Conservation (phyloP, 345 rosid species). For the Citrus trifoliata region DNA sequence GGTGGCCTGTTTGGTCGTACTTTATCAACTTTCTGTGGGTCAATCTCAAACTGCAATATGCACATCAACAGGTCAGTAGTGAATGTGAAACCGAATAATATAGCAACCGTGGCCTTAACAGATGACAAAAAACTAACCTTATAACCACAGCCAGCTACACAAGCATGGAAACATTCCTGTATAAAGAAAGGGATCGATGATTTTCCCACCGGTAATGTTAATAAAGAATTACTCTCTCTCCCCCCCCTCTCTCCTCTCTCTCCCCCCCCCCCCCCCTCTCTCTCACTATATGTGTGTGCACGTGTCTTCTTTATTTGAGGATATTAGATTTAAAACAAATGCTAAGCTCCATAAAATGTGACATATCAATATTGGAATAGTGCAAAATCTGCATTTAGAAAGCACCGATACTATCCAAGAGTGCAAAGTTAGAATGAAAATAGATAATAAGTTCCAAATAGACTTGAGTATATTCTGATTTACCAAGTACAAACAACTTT, state of each 20-base stretch:
- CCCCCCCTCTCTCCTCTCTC: no score
- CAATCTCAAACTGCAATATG: slow-evolving; percentile 59
- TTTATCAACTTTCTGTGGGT: slow-evolving; percentile 41
- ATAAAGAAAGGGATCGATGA: neutral
- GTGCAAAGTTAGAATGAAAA: neutral
- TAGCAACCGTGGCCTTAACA: neutral
- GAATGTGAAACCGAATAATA: neutral
- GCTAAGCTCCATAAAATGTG: neutral
- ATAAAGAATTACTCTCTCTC: neutral
- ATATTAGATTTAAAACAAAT: neutral
- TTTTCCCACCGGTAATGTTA: neutral
- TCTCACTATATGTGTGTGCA: no score
- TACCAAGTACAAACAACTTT: neutral
- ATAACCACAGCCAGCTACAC: slow-evolving; percentile 88
- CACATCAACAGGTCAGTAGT: neutral
- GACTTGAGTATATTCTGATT: neutral
- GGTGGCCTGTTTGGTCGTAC: slow-evolving; percentile 69
- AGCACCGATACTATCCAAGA: neutral
- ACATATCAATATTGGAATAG: neutral
- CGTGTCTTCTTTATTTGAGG: neutral
- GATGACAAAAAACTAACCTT: slow-evolving; percentile 48
- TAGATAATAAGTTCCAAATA: neutral
- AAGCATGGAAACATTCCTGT: slow-evolving; percentile 89
- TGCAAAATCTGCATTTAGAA: neutral
- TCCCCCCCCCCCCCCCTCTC: accelerated